Evolutionary conservation across 2,329 filamentous ascomycete genomes (phyloP).

Genomic region (Cercospora beticola): DNA sequence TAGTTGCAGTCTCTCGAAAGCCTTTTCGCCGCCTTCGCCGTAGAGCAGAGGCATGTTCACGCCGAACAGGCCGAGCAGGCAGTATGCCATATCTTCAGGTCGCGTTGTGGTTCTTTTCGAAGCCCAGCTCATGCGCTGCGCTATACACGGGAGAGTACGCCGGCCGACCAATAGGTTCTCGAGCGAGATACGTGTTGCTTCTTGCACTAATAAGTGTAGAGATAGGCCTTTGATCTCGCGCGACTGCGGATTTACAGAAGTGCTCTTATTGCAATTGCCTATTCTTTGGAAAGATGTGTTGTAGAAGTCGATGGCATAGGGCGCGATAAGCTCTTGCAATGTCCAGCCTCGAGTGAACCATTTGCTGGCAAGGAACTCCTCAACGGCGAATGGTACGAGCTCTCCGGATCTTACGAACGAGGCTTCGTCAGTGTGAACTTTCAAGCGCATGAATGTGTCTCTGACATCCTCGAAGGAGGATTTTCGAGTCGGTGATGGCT

Average conservation of each 20-base stretch:
- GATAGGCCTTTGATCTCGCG: neutral
- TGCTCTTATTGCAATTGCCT: neutral
- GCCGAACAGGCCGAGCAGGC: conserved; percentile 47
- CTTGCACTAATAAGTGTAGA: neutral
- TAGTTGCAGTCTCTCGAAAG: conserved; percentile 18
- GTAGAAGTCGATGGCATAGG: neutral
- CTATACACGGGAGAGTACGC: conserved; percentile 3
- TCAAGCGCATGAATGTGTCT: neutral
- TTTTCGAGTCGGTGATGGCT: neutral
- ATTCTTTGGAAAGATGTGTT: neutral
- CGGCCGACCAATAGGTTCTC: neutral
- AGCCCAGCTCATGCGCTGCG: conserved; percentile 27
- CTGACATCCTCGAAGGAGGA: neutral
- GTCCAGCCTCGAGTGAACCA: conserved; percentile 15
- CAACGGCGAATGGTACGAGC: neutral
- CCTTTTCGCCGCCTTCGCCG: conserved; percentile 17
- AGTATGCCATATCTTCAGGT: conserved; percentile 49
- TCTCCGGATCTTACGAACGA: neutral
- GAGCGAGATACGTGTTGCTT: neutral
- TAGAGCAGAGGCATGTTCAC: conserved; percentile 41
- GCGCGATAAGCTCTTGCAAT: conserved; percentile 12
- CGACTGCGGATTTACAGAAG: neutral
- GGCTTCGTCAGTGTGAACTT: neutral
- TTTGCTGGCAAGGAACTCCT: neutral
- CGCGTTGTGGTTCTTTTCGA: conserved; percentile 22